Percentiles rank a stretch among this genome's conserved stretches.
Conservation (phyloP, 331 rosid genomes). For the Pyracantha coccinea region DNA sequence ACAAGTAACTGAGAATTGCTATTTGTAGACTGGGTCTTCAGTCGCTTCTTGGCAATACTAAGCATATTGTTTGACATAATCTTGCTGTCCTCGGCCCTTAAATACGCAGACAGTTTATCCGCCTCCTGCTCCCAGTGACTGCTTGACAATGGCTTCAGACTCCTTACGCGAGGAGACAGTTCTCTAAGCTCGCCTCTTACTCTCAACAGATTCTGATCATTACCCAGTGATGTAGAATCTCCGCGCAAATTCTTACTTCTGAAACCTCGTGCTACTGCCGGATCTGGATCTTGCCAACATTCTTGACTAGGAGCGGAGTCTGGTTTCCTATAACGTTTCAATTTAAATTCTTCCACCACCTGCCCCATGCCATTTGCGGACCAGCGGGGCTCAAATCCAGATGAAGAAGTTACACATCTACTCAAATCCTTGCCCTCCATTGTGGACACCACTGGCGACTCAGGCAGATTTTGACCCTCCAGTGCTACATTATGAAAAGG, state of each 20-base stretch:
- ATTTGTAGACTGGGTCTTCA: slow-evolving; percentile 24
- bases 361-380: slow-evolving; percentile 22
- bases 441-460: background rate
- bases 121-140: slow-evolving; percentile 13
- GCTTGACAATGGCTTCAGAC: slow-evolving; percentile 19
- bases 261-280: slow-evolving; percentile 16
- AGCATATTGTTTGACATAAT: slow-evolving; percentile 28
- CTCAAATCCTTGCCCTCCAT: slow-evolving; percentile 27
- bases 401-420: slow-evolving; percentile 23
- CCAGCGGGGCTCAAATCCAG: slow-evolving; percentile 33
- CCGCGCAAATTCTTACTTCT: slow-evolving; percentile 17
- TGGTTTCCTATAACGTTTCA: slow-evolving; percentile 13
- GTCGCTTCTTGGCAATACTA: slow-evolving; percentile 3
- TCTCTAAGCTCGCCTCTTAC: slow-evolving; percentile 30
- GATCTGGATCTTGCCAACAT: slow-evolving; percentile 17
- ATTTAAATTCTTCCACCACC: slow-evolving; percentile 27
- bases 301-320: slow-evolving; percentile 16
- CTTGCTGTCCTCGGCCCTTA: slow-evolving; percentile 20
- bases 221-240: slow-evolving; percentile 17
- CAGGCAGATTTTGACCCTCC: slow-evolving; percentile 1
- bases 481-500: slow-evolving; percentile 15
- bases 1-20: slow-evolving; percentile 26
- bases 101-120: slow-evolving; percentile 22
- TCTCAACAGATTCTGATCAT: slow-evolving; percentile 28
- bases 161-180: slow-evolving; percentile 10